phyloP scores from a whole-genome alignment of 306 rosid species.

The Albizia julibrissin region DNA sequence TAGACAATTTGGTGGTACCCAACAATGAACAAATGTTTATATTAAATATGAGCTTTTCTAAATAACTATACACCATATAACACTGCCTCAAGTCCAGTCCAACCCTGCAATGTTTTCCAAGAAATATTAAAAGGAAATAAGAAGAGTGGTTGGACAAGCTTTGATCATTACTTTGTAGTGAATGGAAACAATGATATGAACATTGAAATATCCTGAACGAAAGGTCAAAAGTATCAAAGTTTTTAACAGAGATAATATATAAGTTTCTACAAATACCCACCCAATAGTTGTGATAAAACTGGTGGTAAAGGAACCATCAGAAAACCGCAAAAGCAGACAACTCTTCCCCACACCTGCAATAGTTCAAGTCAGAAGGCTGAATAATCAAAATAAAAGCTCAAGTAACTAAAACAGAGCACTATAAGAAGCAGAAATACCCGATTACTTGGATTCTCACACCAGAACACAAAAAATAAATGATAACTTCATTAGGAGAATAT shows the following conservation, averaged over 20 bases:
- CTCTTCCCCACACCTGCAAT: slow-evolving; percentile 91
- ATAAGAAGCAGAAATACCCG: not conserved
- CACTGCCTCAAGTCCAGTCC: slow-evolving; percentile 19
- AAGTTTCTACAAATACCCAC: slow-evolving; percentile 48
- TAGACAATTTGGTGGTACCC: slow-evolving; percentile 14
- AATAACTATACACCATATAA: slow-evolving; percentile 5
- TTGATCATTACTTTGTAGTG: not conserved
- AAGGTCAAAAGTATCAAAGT: slow-evolving; percentile 7
- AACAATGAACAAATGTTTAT: slow-evolving; percentile 5
- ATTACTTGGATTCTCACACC: not conserved
- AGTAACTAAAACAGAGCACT: not conserved
- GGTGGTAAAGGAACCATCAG: slow-evolving; percentile 92
- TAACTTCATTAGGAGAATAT: not conserved
- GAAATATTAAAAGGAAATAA: slow-evolving; percentile 24
- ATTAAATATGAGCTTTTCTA: slow-evolving; percentile 1
- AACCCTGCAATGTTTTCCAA: slow-evolving; percentile 5
- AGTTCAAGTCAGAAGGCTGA: slow-evolving; percentile 20
- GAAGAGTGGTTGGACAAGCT: not conserved
- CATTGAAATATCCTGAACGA: not conserved
- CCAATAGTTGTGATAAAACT: slow-evolving; percentile 95
- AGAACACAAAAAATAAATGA: not conserved
- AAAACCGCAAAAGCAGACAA: slow-evolving; percentile 91
- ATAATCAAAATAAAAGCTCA: not conserved
- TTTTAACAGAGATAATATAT: not conserved
- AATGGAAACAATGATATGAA: not conserved